phyloP scores from a whole-genome alignment of 768 basidiomycete genomes.

The Sarcodon aspratus region DNA sequence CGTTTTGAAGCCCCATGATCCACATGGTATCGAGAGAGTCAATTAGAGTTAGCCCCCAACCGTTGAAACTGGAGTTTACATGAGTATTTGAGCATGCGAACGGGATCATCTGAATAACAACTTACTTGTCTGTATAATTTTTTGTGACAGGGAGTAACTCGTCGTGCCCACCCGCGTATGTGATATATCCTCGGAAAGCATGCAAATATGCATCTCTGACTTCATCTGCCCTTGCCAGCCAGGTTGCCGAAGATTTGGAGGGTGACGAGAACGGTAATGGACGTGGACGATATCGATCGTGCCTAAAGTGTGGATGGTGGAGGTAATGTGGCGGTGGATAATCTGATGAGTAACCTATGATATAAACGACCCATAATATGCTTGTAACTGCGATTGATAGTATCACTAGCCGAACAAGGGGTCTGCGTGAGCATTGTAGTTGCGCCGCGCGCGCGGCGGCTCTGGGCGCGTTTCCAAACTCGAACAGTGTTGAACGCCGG shows the following conservation, averaged over 20 bases:
- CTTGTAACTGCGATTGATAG: no score
- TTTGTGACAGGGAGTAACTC: conserved; percentile 49
- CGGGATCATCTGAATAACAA: neutral
- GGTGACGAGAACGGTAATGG: neutral
- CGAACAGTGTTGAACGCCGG: no score
- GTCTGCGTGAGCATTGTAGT: no score
- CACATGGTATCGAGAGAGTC: conserved; percentile 84
- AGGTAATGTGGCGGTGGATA: neutral
- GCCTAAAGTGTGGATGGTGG: neutral
- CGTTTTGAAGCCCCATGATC: conserved; percentile 63
- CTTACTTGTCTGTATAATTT: conserved; percentile 38
- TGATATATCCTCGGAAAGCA: conserved; percentile 55
- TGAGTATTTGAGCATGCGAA: neutral
- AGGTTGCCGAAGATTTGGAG: conserved; percentile 18
- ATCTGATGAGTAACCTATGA: neutral
- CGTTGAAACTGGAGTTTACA: conserved; percentile 46
- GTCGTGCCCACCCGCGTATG: conserved; percentile 47
- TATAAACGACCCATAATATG: neutral
- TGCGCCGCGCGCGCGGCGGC: no score
- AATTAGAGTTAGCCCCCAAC: conserved; percentile 68
- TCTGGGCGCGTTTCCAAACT: no score
- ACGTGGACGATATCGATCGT: neutral
- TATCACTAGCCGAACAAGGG: no score
- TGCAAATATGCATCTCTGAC: conserved; percentile 57
- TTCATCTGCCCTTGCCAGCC: conserved; percentile 40